These are phyloP conservation scores for Fusarium graminum DNA, from an alignment of 2,329 filamentous ascomycete genomes.

Conservation along the genomic window DNA sequence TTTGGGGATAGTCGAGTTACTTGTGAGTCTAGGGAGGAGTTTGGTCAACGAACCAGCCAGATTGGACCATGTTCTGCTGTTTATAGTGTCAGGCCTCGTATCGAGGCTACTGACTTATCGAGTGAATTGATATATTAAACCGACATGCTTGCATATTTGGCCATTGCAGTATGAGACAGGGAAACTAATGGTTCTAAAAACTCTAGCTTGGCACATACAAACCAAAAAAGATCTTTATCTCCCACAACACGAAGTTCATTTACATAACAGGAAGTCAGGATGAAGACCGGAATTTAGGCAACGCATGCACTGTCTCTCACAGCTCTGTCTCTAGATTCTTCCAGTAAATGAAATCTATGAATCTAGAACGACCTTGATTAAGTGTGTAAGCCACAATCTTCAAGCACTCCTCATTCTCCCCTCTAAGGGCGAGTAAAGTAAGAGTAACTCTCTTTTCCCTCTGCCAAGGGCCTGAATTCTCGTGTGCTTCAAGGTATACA, in stretches of 20 bases:
- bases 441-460: not conserved
- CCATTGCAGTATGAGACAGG: not conserved
- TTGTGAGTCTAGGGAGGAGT: not conserved
- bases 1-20: not conserved
- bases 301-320: too few relatives aligned
- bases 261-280: too few relatives aligned
- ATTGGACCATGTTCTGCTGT: not conserved
- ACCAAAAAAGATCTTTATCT: too few relatives aligned
- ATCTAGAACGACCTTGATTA: conserved; percentile 1
- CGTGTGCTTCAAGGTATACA: conserved; percentile 2
- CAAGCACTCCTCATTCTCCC: conserved; percentile 25
- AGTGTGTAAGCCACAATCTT: conserved; percentile 16
- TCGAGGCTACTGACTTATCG: not conserved
- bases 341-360: conserved; percentile 38
- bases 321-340: conserved; percentile 8
- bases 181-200: not conserved
- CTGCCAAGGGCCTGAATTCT: not conserved
- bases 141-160: not conserved
- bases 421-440: conserved; percentile 9
- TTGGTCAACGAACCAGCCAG: not conserved
- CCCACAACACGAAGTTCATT: too few relatives aligned
- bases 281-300: too few relatives aligned
- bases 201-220: not conserved
- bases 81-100: not conserved
- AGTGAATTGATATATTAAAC: not conserved